Conservation (phyloP, 1,284 basidiomycete species). For the Cryptococcus sp. region DNA sequence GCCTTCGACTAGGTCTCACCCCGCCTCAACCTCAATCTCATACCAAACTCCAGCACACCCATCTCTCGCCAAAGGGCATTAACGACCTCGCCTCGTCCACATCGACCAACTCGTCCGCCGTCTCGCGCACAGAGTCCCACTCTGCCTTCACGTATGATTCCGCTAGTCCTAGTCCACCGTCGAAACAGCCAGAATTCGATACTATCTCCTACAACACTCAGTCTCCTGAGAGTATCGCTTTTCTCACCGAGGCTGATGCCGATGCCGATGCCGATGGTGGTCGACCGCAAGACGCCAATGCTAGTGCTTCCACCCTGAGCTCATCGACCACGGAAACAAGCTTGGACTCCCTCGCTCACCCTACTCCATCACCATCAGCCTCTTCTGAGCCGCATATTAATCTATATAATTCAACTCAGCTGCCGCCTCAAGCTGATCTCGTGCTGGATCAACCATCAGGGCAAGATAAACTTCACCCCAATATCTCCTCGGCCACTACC, state of each 20-base stretch:
- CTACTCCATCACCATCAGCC: neutral
- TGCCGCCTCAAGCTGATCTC: neutral
- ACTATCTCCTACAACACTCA: conserved; percentile 35
- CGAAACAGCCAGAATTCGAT: conserved; percentile 22
- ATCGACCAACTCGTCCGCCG: conserved; percentile 10
- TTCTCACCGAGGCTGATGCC: neutral
- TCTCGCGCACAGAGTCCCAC: conserved; percentile 23
- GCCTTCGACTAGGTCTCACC: conserved; percentile 41
- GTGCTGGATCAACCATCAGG: neutral
- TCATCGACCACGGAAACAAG: neutral
- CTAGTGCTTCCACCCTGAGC: neutral
- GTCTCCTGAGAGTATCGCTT: conserved; percentile 20
- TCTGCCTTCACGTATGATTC: conserved; percentile 31
- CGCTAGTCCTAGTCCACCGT: conserved; percentile 8
- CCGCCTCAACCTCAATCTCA: conserved; percentile 23
- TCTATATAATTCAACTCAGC: neutral
- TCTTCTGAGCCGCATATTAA: neutral
- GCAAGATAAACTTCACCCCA: conserved; percentile 8
- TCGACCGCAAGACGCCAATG: neutral
- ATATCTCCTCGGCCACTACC: conserved; percentile 4
- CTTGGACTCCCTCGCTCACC: neutral
- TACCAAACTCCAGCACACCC: conserved; percentile 3
- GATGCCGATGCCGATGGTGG: neutral
- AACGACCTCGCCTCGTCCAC: conserved; percentile 16
- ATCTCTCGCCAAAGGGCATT: neutral